Evolutionary conservation across 148 eudicot genomes (phyloP), one percentile per base, ranked within the genome.

Genomic region (Chenopodium quinoa): DNA sequence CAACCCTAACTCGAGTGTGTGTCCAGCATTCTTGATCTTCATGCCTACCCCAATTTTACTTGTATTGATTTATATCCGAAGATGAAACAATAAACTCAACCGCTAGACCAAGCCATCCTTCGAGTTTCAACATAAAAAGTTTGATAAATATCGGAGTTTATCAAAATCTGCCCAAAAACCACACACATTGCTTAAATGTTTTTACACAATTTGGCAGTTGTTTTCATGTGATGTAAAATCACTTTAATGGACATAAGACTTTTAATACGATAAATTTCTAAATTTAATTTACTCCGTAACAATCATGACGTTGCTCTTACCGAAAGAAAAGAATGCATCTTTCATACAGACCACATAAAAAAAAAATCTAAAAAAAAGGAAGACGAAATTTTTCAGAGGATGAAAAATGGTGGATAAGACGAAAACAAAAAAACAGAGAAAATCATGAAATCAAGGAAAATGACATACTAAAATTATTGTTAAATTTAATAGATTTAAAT

Each of bases 361-460:
- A 10, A 27, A n/a, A 34, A 12, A 23, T 9, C 11, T 11, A 10
- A 50, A 50, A 48, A 48, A 50, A 50, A 50, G 54, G 16, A 9
- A 10, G 37, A 17, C 5, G 47, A 66, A 32, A n/a, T 13, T 56
- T 3, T 47, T 80, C 71, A 72, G 64, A 19, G 48, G 67, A 44
- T 69, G 58, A 56, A 19, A 69, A 56, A 58, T 40, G 40, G 34
- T 70, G 22, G 73, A 82, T n/a, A 78, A 31, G 75, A 72, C 54
- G 71, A 22, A 27, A 22, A 40, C 40, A 65, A 29, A 66, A 72
- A 23, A 44, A 48, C 19, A 65, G 10, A 62, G 60, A 3, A 58
- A 72, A 71, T 77, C n/a, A 82, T 48, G 78, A 78, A 66, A 54
- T 78, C 66, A 73, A 78, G 1, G 66, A 73, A 72, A 83, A 65